Base-by-base conservation (phyloP, 441 rosid species). In the Kokia cookei region DNA sequence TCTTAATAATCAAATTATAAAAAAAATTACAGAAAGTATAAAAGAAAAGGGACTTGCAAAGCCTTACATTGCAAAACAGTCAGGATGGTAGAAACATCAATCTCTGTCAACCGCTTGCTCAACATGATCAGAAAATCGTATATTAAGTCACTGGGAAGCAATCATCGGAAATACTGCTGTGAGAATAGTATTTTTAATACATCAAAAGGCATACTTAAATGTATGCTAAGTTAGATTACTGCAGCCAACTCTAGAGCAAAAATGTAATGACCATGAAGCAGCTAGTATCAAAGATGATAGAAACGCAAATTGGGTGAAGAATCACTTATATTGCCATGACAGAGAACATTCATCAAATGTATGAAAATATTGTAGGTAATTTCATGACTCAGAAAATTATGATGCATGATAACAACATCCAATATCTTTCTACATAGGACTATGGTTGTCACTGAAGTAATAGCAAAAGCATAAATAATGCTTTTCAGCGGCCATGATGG, bases 61-160 rank as follows among this genome's bases (percentile, higher is more conserved):
- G 76, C 57, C 90, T 88, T 86, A 94, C 97, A 88, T 53, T 91
- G 90, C 78, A 94, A 82, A 79, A 93, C 86, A 51, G 88, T 90
- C 91, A 90, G 80, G 79, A 94, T 93, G 29, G 89, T 90, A 22
- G 93, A 87, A 57, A 91, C 92, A 80, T 89, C 98, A 80, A 85
- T 85, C 86, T 91, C 97, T 43, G 85, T 83, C 80, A 94, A 75
- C 37, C 82, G 85, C 84, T 89, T 84, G 85, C 93, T 86, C 94
- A 90, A 68, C 77, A 76, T 84, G 85, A 81, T 82, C 73, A 94
- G 80, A 71, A 93, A 90, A 85, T 94, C 94, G 70, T 88, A 90
- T 66, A 93, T 90, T 81, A 95, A 80, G 80, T 93, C 98, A 86
- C 99, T 95, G 93, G 77, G 82, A 79, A 45, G 66, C 63, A 84